phyloP scores from a whole-genome alignment of 306 rosid species.

The Prunus kanzakura region DNA sequence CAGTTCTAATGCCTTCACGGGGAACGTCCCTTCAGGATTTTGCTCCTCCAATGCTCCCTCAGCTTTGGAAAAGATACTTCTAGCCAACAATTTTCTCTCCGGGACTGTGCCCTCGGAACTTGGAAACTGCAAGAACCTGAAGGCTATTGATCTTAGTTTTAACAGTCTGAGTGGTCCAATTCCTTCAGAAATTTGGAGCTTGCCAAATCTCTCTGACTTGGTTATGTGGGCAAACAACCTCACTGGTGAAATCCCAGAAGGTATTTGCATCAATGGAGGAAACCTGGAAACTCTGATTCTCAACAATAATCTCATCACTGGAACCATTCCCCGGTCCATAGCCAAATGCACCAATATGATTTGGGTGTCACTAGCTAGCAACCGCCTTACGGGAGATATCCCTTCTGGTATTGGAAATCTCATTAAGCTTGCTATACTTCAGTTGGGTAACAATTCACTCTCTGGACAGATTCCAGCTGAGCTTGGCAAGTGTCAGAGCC shows the following conservation, averaged over 20 bases:
- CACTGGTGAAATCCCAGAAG: constrained; percentile 60
- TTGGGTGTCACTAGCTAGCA: constrained; percentile 62
- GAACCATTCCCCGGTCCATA: constrained; percentile 58
- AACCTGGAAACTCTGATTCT: constrained; percentile 56
- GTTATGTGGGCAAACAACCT: constrained; percentile 77
- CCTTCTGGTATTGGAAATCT: constrained; percentile 62
- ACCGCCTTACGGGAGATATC: constrained; percentile 50
- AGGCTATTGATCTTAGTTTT: constrained; percentile 61
- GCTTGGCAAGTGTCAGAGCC: constrained; percentile 55
- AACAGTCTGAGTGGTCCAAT: constrained; percentile 58
- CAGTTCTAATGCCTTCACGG: constrained; percentile 52
- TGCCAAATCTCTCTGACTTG: constrained; percentile 59
- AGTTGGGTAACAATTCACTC: constrained; percentile 66
- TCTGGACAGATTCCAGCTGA: constrained; percentile 64
- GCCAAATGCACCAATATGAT: constrained; percentile 61
- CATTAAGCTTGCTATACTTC: constrained; percentile 53
- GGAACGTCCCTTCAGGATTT: constrained; percentile 48
- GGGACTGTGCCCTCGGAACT: constrained; percentile 55
- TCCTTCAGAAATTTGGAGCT: constrained; percentile 55
- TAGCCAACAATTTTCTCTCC: constrained; percentile 45
- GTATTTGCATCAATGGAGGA: constrained; percentile 52
- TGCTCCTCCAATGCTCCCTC: constrained; percentile 31
- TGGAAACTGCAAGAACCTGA: constrained; percentile 52
- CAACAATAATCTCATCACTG: constrained; percentile 54
- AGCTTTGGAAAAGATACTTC: constrained; percentile 50